Evolutionary conservation across 495 filamentous ascomycete genomes (phyloP).

Genomic region (Penicillium parvum): DNA sequence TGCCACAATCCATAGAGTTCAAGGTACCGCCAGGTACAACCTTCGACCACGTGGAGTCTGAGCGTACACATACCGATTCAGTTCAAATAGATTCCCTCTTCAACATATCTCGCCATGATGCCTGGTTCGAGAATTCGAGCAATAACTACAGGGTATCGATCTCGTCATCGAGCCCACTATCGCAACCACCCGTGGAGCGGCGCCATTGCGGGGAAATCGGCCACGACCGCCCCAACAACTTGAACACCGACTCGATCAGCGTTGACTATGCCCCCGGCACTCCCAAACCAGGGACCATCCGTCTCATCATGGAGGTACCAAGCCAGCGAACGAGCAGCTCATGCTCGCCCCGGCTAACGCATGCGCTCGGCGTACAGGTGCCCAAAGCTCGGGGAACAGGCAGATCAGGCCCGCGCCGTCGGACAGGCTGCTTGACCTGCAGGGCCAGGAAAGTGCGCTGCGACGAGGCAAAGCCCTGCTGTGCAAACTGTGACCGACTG

Average conservation of each 20-base stretch:
- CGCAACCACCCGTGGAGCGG: conserved; percentile 12
- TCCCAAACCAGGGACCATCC: conserved; percentile 2
- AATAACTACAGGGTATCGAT: too few species aligned
- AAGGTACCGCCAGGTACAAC: neutral
- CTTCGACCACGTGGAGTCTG: conserved; percentile 5
- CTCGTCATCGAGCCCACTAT: conserved; percentile 20
- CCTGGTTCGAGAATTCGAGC: too few species aligned
- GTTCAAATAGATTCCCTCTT: too few species aligned
- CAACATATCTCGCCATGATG: too few species aligned
- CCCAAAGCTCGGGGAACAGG: conserved; percentile 37
- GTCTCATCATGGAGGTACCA: conserved; percentile 24
- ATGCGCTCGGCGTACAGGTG: conserved; percentile 31
- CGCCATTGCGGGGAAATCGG: conserved; percentile 26
- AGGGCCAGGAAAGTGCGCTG: conserved; percentile 45
- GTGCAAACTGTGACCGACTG: conserved; percentile 37
- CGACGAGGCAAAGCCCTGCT: conserved; percentile 37
- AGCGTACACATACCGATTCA: conserved; percentile 7
- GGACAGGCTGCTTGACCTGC: conserved; percentile 45
- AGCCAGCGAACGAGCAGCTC: neutral
- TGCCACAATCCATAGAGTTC: neutral
- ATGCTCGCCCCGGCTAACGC: conserved; percentile 22
- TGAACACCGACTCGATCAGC: neutral
- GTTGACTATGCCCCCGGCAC: conserved; percentile 6
- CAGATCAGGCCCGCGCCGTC: conserved; percentile 39
- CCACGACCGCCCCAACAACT: conserved; percentile 6